Evolutionary conservation across 352 stramenopile species (phyloP).

Genomic region (Peronospora destructor): DNA sequence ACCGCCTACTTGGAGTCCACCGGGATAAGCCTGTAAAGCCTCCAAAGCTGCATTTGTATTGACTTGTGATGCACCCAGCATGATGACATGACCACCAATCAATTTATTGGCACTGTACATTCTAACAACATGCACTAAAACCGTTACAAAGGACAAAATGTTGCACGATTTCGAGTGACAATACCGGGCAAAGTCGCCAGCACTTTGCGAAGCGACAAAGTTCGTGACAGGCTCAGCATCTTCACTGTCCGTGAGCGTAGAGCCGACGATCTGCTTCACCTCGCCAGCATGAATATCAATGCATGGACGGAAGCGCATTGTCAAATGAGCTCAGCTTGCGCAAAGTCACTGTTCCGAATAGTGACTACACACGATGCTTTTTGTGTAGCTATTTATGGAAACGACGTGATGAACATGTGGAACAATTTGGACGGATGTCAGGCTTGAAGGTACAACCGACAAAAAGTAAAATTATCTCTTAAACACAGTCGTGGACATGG

Average conservation of each 20-base stretch:
- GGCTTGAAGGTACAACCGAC: too few species aligned
- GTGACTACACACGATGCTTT: slow-evolving; percentile 11
- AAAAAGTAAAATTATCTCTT: too few species aligned
- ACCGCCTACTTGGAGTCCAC: slow-evolving; percentile 94
- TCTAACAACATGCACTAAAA: slow-evolving; percentile 17
- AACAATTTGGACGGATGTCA: too few species aligned
- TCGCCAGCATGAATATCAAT: slow-evolving; percentile 97
- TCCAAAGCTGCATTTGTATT: slow-evolving; percentile 88
- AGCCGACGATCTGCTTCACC: slow-evolving; percentile 99
- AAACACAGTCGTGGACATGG: too few species aligned
- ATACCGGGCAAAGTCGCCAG: slow-evolving; percentile 68
- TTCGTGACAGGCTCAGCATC: slow-evolving; percentile 78
- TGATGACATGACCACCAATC: slow-evolving; percentile 95
- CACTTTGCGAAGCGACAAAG: slow-evolving; percentile 82
- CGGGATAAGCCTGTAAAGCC: slow-evolving; percentile 85
- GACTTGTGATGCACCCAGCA: slow-evolving; percentile 89
- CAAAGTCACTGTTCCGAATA: slow-evolving; percentile 12
- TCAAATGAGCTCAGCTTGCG: slow-evolving; percentile 5
- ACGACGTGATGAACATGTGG: too few species aligned
- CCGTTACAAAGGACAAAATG: not conserved
- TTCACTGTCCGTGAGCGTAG: slow-evolving; percentile 89
- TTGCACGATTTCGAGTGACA: too few species aligned
- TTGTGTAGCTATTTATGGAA: too few species aligned
- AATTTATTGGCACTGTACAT: slow-evolving; percentile 91
- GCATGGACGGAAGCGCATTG: slow-evolving; percentile 95